Conservation (phyloP, 441 rosid genomes). For the Pelargonium citronellum region DNA sequence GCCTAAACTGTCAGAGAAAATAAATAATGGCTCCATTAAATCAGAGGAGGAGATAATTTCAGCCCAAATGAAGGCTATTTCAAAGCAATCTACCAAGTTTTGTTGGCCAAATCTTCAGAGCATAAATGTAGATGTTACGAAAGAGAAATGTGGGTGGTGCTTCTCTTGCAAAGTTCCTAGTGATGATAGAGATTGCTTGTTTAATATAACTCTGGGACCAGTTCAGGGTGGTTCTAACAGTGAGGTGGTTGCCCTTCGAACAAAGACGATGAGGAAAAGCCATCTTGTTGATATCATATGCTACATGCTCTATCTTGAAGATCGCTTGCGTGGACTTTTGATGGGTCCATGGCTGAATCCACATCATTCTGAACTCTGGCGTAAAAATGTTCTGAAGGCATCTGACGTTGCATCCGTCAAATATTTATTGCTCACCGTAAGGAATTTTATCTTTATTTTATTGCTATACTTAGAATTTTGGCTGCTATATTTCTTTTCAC, state of each 20-base stretch:
- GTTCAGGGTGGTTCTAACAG: constrained; percentile 36
- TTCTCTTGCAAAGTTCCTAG: constrained; percentile 54
- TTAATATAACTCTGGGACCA: constrained; percentile 47
- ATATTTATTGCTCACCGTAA: constrained; percentile 54
- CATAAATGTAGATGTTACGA: constrained; percentile 37
- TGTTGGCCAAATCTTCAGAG: constrained; percentile 50
- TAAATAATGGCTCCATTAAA: constrained; percentile 30
- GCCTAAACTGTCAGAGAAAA: constrained; percentile 41
- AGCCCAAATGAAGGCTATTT: constrained; percentile 65
- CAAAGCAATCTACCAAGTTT: constrained; percentile 53
- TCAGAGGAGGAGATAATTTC: constrained; percentile 63
- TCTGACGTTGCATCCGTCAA: constrained; percentile 49
- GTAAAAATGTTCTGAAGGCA: constrained; percentile 45
- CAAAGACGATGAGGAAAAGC: constrained; percentile 34
- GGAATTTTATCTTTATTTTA: constrained; percentile 9
- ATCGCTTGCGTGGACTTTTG: constrained; percentile 72
- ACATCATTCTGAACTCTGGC: constrained; percentile 57
- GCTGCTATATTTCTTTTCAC: background rate
- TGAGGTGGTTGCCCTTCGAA: constrained; percentile 37
- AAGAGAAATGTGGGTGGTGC: constrained; percentile 98
- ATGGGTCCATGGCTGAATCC: constrained; percentile 88
- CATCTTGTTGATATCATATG: constrained; percentile 48
- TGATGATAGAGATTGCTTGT: constrained; percentile 63
- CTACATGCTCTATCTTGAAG: constrained; percentile 60
- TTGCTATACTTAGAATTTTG: background rate